Evolutionary conservation across 164 flowering plant species (phyloP).

Genomic region (grape (Vitis vinifera)): ASM3070453v1 NC_081815.1:2459501-2460000

Average conservation of each 20-base stretch:
- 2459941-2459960: no score
- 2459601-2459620: constrained; percentile 95
- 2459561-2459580: constrained; percentile 97
- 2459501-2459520: constrained; percentile 77
- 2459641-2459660: constrained; percentile 69
- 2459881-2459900: neutral
- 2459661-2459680: neutral
- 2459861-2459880: neutral
- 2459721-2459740: no score
- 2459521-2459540: constrained; percentile 60
- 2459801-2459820: neutral
- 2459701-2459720: neutral
- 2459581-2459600: constrained; percentile 93
- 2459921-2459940: no score
- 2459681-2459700: neutral
- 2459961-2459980: no score
- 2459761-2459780: no score
- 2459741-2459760: no score
- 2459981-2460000: no score
- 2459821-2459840: neutral
- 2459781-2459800: no score
- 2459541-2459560: constrained; percentile 86
- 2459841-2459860: neutral
- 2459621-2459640: constrained; percentile 92
- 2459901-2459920: no score